Percentiles rank a stretch among this genome's conserved stretches.
These are phyloP conservation scores for Lodderomyces theae DNA, from an alignment of 1,139 yeast species.

Conservation along the genomic window DNA sequence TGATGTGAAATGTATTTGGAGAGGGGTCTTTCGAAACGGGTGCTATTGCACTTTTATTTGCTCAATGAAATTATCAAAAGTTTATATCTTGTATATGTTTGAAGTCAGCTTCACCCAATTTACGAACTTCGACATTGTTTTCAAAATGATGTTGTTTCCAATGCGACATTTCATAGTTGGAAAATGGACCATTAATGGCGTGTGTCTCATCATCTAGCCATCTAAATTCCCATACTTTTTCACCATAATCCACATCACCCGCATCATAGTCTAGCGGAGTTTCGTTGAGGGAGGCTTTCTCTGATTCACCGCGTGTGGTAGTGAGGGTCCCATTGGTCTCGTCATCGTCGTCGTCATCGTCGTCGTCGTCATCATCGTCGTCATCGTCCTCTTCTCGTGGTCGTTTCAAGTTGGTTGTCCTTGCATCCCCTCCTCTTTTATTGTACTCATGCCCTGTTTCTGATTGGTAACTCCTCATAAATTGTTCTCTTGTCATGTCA, in stretches of 20 bases:
- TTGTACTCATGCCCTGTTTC: conserved; percentile 49
- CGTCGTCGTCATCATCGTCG: conserved; percentile 9
- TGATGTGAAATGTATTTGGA: too few species aligned
- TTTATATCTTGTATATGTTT: conserved; percentile 21
- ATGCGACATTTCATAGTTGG: conserved; percentile 51
- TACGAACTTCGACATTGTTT: conserved; percentile 44
- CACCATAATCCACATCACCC: conserved; percentile 24
- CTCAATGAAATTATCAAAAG: too few species aligned
- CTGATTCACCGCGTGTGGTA: too few species aligned
- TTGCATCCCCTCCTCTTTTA: too few species aligned
- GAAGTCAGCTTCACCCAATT: conserved; percentile 31
- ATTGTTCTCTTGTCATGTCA: conserved; percentile 57
- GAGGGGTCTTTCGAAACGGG: not conserved
- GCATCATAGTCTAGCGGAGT: conserved; percentile 5
- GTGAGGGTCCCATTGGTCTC: too few species aligned
- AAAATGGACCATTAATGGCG: conserved; percentile 59
- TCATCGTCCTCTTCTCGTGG: conserved; percentile 12
- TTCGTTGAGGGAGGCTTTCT: too few species aligned
- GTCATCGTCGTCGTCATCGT: too few species aligned
- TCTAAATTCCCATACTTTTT: conserved; percentile 56
- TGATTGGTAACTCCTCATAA: conserved; percentile 49
- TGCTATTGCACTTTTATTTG: not conserved
- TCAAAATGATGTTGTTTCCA: conserved; percentile 63
- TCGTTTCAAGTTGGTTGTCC: conserved; percentile 15
- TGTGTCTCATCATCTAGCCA: conserved; percentile 49